Evolutionary conservation across 129 eudicot species (phyloP), one percentile per base, ranked within the genome.

Genomic region (Logfia minima): DNA sequence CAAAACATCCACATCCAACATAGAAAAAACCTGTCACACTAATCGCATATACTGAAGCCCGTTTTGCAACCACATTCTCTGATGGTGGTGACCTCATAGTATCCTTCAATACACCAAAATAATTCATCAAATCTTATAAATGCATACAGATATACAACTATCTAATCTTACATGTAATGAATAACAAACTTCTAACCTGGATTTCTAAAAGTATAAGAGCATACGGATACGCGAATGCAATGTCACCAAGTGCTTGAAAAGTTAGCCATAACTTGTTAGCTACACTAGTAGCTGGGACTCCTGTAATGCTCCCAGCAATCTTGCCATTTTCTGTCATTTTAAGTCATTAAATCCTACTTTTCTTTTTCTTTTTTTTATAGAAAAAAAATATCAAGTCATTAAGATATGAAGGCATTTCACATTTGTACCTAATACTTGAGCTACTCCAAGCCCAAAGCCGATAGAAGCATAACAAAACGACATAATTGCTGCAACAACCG

Each of bases 1-100:
- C 94, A 5, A 90, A 92, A 64, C 92, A 86, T 31, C 96, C 98
- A 82, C 98, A 92, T 81, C 88, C 83, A 81, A 90, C 81, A 77
- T 92, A 92, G 87, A 92, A 90, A 35, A 83, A 35, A 10, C 83
- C 88, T 26, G 98, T 88, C 9, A 83, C 75, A 3, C 76, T 68
- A 6, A 92, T 72, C 64, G 82, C 92, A 10, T 85, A 74, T 19
- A 72, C 53, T 51, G 87, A 88, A 26, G 96, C 98, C 83, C 76
- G 84, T 76, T 88, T 92, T 85, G 84, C 86, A 64, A 78, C 84
- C 78, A 82, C 78, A 82, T 82, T 85, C 72, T 92, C 98, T 29
- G 96, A 59, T 17, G 96, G 98, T 18, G 86, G 61, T 22, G 93
- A 85, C 72, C 80, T 90, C 56, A 92, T 74, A 34, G 98, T 92